Evolutionary conservation across 2,329 filamentous ascomycete genomes (phyloP), one percentile per base, ranked within the genome.

Genomic region (Colletotrichum graminicola): DNA sequence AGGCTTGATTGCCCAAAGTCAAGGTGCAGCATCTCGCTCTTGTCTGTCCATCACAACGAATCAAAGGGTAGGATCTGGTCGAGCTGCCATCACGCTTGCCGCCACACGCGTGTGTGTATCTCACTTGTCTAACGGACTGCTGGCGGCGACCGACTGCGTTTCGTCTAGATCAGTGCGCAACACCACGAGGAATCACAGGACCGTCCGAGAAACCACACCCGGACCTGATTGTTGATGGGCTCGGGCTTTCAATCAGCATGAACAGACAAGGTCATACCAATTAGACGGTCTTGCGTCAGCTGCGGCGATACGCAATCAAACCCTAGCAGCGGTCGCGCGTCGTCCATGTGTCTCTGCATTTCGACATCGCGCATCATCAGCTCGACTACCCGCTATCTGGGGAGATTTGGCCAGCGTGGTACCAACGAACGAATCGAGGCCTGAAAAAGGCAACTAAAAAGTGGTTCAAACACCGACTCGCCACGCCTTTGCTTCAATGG

Each of bases 391-490:
- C 59, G 21, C 36, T 7, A 26, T 45, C 49, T 23, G 14, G 52
- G 39, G 41, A 68, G 32, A 54, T 29, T 60, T 21, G 5, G 11
- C 32, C 52, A 23, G 54, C 26, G 32, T 29, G 29, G 29, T 29
- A 47, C 60, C n/a, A 43, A 21, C 23, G n/a, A 47, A 34, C 45
- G 65, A 68, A 59, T 60, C 26, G 65, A 54, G 32, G 23, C 32
- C n/a, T 54, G 5, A 39, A 55, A 23, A 55, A 14, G 14, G 26
- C 23, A 45, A 18, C 14, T 23, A 34, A 62, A 62, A 67, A 63
- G 64, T 67, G 68, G 64, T 59, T 67, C 57, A 71, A 67, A 61
- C 32, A 47, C 68, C 64, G 45, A 67, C 16, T 45, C 43, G 43
- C 51, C 34, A 26, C 56, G 16, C 11, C 41, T 21, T 71, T 57